Conservation (phyloP, 352 stramenopile species). For the Pythium folliculosum region DNA sequence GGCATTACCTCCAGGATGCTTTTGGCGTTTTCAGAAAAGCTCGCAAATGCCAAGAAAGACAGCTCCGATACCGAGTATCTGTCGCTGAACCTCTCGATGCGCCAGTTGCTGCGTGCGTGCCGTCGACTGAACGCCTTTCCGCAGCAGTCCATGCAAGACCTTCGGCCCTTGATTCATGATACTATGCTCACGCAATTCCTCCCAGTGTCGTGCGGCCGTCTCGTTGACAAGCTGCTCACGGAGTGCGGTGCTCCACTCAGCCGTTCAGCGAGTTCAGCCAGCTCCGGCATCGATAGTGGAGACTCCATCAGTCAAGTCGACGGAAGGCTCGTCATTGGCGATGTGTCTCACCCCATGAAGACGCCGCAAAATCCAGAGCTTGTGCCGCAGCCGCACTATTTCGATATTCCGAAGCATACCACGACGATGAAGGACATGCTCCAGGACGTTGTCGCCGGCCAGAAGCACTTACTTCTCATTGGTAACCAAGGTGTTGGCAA, state of each 20-base stretch:
- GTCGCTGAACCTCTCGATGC: slow-evolving; percentile 61
- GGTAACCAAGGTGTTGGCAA: slow-evolving; percentile 96
- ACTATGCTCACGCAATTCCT: slow-evolving; percentile 79
- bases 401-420: slow-evolving; percentile 90
- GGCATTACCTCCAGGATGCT: slow-evolving; percentile 39
- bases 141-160: slow-evolving; percentile 55
- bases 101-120: slow-evolving; percentile 65
- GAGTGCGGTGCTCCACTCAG: slow-evolving; percentile 41
- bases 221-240: slow-evolving; percentile 58
- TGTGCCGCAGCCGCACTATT: slow-evolving; percentile 88
- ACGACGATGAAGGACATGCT: slow-evolving; percentile 87
- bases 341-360: slow-evolving; percentile 63
- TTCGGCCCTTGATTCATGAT: slow-evolving; percentile 70
- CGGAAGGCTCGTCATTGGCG: slow-evolving; percentile 55
- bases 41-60: slow-evolving; percentile 41
- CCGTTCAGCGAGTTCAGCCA: not conserved
- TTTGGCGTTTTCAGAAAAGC: slow-evolving; percentile 57
- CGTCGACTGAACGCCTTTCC: slow-evolving; percentile 73
- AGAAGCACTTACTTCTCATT: slow-evolving; percentile 92
- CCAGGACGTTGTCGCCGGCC: slow-evolving; percentile 79
- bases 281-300: not conserved
- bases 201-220: slow-evolving; percentile 44
- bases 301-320: slow-evolving; percentile 49
- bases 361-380: slow-evolving; percentile 63
- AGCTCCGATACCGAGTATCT: slow-evolving; percentile 49